Evolutionary conservation across 257 asterid species (phyloP).

Genomic region (Ajuga chamaepitys): DNA sequence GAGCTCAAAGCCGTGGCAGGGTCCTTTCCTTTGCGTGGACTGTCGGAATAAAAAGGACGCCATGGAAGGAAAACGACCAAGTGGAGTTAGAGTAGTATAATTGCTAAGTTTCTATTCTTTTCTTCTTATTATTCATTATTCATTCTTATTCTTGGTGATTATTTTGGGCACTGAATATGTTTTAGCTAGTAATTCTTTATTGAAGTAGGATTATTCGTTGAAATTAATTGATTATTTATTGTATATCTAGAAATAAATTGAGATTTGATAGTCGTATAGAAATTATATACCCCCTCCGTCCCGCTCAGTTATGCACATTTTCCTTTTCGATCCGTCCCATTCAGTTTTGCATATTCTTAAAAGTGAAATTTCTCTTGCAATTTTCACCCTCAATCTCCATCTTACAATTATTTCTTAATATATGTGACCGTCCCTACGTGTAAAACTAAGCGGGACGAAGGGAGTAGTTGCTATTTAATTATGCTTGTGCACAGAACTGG

Average conservation of each 20-base stretch:
- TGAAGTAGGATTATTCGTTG: slow-evolving; percentile 17
- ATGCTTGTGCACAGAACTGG: no score
- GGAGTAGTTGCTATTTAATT: no score
- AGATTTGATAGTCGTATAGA: background rate
- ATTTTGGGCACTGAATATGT: slow-evolving; percentile 1
- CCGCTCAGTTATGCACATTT: no score
- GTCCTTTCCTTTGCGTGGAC: slow-evolving; percentile 74
- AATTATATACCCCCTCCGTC: background rate
- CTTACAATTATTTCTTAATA: no score
- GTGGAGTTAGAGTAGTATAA: slow-evolving; percentile 28
- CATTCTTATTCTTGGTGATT: background rate
- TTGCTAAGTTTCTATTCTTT: background rate
- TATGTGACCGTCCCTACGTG: no score
- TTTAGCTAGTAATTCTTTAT: background rate
- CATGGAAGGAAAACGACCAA: slow-evolving; percentile 51
- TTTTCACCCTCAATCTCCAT: no score
- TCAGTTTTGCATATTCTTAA: no score
- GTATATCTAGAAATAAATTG: background rate
- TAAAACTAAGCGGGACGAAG: no score
- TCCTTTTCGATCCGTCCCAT: no score
- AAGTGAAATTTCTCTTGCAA: no score
- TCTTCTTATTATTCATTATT: background rate
- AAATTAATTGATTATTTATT: background rate
- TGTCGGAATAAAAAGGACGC: slow-evolving; percentile 78
- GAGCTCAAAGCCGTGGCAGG: slow-evolving; percentile 84